A percentile compares a stretch with the other conserved stretches of the same genome.
Conservation (phyloP, 1,284 basidiomycete species). For the Lentinula novae-zelandiae region DNA sequence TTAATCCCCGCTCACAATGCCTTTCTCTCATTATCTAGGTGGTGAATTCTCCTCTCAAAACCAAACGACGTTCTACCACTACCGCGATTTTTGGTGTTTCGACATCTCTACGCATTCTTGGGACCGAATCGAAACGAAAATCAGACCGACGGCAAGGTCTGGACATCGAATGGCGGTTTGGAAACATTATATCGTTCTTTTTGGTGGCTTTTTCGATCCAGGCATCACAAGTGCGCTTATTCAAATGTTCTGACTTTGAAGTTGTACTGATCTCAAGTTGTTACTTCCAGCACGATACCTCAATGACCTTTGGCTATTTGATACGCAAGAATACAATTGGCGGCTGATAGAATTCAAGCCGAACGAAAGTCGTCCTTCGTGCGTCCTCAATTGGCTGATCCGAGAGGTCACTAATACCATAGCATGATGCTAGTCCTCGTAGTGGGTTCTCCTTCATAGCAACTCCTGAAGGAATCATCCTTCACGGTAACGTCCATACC, state of each 20-base stretch:
- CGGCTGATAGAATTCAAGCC: constrained; percentile 73
- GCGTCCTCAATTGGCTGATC: neutral
- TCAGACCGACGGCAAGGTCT: constrained; percentile 77
- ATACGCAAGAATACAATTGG: constrained; percentile 88
- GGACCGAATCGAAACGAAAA: constrained; percentile 88
- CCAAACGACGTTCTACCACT: constrained; percentile 90
- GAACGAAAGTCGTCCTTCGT: constrained; percentile 71
- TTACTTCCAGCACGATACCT: constrained; percentile 69
- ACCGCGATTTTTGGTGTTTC: constrained; percentile 84
- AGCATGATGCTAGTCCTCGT: constrained; percentile 50
- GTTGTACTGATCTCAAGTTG: neutral
- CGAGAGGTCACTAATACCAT: neutral
- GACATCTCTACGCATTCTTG: constrained; percentile 74
- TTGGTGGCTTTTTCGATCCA: constrained; percentile 87
- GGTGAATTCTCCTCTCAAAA: constrained; percentile 85
- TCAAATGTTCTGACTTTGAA: neutral
- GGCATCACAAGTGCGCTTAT: constrained; percentile 61
- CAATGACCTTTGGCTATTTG: constrained; percentile 87
- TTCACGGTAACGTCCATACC: constrained; percentile 59
- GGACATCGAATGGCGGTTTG: constrained; percentile 90
- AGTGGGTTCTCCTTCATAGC: constrained; percentile 89
- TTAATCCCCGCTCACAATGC: too few species aligned
- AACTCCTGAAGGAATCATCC: constrained; percentile 74
- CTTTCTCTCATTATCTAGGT: constrained; percentile 34
- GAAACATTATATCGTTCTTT: constrained; percentile 85